phyloP scores from a whole-genome alignment of 352 stramenopile genomes.

The Phytophthora brassicae region DNA sequence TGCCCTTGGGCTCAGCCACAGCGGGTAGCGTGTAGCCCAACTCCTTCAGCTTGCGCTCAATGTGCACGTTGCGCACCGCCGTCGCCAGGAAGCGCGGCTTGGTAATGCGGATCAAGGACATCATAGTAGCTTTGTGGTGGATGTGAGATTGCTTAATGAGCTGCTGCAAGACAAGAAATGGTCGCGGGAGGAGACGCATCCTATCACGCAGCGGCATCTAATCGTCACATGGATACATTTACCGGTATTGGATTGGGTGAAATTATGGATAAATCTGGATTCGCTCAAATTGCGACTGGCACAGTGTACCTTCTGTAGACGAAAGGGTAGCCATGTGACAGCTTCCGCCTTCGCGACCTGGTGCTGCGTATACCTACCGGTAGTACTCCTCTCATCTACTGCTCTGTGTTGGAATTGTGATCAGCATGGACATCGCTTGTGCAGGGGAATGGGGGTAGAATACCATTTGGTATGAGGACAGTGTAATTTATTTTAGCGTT shows the following conservation, averaged over 20 bases:
- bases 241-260: neutral
- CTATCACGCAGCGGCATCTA: conserved; percentile 15
- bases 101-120: conserved; percentile 31
- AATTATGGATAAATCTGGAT: conserved; percentile 6
- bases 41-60: conserved; percentile 81
- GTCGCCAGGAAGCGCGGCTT: conserved; percentile 28
- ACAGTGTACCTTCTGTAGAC: conserved; percentile 1
- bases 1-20: conserved; percentile 87
- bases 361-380: neutral
- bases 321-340: conserved; percentile 15
- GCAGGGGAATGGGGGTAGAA: conserved; percentile 22
- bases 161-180: conserved; percentile 16
- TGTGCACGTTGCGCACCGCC: conserved; percentile 69
- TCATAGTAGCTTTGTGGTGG: conserved; percentile 21
- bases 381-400: neutral
- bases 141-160: conserved; percentile 18
- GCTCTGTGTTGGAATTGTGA: too few relatives aligned
- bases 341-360: conserved; percentile 9
- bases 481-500: conserved; percentile 23
- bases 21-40: conserved; percentile 84
- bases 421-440: conserved; percentile 1
- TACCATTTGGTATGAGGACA: neutral
- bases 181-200: conserved; percentile 20
- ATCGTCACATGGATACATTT: neutral
- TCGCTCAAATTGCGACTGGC: conserved; percentile 10